Conservation (phyloP, 1,284 basidiomycete species). For the Ceratobasidium theobromae region DNA sequence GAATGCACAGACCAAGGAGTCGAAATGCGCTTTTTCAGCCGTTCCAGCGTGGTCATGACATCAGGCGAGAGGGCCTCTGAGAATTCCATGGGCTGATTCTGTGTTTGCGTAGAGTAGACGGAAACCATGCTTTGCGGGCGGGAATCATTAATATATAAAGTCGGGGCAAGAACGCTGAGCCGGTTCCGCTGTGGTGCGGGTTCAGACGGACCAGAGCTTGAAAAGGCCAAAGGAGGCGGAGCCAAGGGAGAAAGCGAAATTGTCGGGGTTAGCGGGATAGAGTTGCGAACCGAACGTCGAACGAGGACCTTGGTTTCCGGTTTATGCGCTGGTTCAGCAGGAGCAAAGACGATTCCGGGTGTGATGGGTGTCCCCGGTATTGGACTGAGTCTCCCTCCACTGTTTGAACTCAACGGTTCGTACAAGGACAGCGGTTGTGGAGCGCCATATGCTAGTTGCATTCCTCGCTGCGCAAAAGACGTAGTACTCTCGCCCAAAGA, state of each 20-base stretch:
- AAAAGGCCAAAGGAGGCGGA: not conserved
- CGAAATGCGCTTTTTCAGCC: conserved; percentile 18
- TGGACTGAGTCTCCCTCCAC: not conserved
- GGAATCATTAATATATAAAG: not conserved
- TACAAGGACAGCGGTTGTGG: not conserved
- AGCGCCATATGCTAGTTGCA: not conserved
- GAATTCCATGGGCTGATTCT: not conserved
- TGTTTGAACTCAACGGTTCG: not conserved
- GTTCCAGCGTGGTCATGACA: not conserved
- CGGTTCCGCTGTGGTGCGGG: too few species aligned
- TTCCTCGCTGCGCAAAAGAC: not conserved
- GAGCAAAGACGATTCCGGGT: not conserved
- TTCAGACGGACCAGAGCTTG: too few species aligned
- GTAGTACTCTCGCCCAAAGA: conserved; percentile 16
- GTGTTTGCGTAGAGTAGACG: conserved; percentile 18
- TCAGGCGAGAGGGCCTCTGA: conserved; percentile 8
- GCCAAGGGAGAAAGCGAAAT: not conserved
- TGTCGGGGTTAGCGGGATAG: not conserved
- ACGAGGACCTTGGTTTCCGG: too few species aligned
- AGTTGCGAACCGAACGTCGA: not conserved
- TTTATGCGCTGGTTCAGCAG: too few species aligned
- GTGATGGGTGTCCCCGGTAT: not conserved
- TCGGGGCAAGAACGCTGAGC: too few species aligned
- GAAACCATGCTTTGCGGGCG: conserved; percentile 20
- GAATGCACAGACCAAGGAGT: conserved; percentile 26